Evolutionary conservation across 2,329 filamentous ascomycete genomes (phyloP).

Genomic region (Phyllosticta citrichinensis): DNA sequence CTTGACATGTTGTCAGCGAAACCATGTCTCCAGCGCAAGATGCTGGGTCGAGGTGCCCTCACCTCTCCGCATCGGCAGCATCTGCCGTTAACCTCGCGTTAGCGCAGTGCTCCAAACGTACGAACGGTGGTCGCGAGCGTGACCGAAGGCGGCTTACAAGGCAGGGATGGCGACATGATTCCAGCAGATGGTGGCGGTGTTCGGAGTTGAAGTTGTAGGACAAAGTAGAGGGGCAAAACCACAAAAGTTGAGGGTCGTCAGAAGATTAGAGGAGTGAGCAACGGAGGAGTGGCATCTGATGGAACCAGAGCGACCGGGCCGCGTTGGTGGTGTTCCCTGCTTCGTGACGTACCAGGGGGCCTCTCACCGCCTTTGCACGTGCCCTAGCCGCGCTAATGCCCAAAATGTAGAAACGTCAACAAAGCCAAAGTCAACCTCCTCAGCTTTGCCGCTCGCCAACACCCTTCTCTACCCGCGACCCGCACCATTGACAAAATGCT

Average conservation of each 20-base stretch:
- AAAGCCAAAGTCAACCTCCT: neutral
- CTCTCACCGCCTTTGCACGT: constrained; percentile 1
- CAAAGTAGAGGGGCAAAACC: neutral
- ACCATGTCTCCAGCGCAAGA: neutral
- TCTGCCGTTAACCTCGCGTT: constrained; percentile 45
- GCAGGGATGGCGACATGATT: constrained; percentile 7
- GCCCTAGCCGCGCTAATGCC: constrained; percentile 1
- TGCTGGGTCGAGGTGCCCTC: constrained; percentile 17
- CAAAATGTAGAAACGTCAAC: constrained; percentile 6
- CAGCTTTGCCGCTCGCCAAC: neutral
- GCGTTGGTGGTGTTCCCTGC: neutral
- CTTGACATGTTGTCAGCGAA: constrained; percentile 34
- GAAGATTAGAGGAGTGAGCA: neutral
- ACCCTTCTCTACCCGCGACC: neutral
- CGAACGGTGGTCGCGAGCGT: neutral
- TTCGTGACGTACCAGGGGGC: constrained; percentile 5
- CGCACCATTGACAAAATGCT: constrained; percentile 54
- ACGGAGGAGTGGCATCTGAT: neutral
- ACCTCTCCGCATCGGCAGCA: constrained; percentile 96
- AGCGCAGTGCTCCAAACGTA: neutral
- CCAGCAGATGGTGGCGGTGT: neutral
- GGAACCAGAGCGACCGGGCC: neutral
- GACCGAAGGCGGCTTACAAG: constrained; percentile 2
- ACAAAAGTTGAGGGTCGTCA: neutral
- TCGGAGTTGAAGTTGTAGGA: neutral